Evolutionary conservation across 2,329 filamentous ascomycete species (phyloP).

Genomic region (Sordariomycetes sp.): DNA sequence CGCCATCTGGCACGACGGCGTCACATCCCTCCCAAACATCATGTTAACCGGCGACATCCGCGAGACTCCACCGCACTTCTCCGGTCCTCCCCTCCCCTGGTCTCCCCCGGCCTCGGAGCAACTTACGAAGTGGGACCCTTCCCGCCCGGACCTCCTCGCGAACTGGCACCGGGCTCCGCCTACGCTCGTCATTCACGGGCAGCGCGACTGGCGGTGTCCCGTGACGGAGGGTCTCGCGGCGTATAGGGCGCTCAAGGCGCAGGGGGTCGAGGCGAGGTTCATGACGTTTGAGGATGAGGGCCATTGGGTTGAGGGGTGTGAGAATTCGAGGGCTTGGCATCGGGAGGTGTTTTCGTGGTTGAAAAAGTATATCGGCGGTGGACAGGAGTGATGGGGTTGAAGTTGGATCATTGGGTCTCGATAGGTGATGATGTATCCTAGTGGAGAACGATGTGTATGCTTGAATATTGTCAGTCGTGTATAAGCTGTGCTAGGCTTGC

Average conservation of each 20-base stretch:
- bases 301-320: slow-evolving; percentile 55
- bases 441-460: background rate
- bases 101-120: slow-evolving; percentile 10
- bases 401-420: background rate
- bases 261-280: slow-evolving; percentile 54
- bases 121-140: slow-evolving; percentile 36
- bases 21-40: slow-evolving; percentile 18
- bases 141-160: slow-evolving; percentile 26
- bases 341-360: slow-evolving; percentile 54
- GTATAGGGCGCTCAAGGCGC: slow-evolving; percentile 59
- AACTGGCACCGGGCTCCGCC: slow-evolving; percentile 51
- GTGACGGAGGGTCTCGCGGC: slow-evolving; percentile 45
- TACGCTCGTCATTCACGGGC: slow-evolving; percentile 60
- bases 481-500: background rate
- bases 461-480: background rate
- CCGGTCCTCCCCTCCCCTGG: slow-evolving; percentile 29
- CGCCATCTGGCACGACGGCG: slow-evolving; percentile 34
- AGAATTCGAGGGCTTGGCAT: slow-evolving; percentile 59
- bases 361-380: slow-evolving; percentile 28
- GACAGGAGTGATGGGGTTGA: background rate
- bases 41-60: slow-evolving; percentile 13
- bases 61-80: slow-evolving; percentile 19
- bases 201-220: slow-evolving; percentile 48
- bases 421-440: background rate
- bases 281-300: slow-evolving; percentile 63